phyloP scores from a whole-genome alignment of 768 basidiomycete genomes.

The Agrocybe praecox region DNA sequence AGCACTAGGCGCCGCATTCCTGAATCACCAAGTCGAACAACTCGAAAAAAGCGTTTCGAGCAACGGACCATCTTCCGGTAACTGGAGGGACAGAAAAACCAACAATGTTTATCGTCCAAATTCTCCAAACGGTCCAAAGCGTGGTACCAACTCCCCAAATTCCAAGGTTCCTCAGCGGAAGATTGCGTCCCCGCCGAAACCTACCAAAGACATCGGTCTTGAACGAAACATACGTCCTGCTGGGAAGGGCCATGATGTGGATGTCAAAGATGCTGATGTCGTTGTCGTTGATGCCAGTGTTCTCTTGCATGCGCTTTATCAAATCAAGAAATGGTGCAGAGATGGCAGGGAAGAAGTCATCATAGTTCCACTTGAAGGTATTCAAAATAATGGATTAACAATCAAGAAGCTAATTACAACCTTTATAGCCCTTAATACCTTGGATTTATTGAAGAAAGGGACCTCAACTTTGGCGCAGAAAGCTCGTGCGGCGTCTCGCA shows the following conservation, averaged over 20 bases:
- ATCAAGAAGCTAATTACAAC: not conserved
- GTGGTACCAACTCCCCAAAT: slow-evolving; percentile 32
- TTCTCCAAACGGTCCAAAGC: slow-evolving; percentile 27
- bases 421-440: slow-evolving; percentile 76
- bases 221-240: slow-evolving; percentile 21
- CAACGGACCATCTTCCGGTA: slow-evolving; percentile 52
- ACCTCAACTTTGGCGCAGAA: slow-evolving; percentile 75
- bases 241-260: slow-evolving; percentile 33
- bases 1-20: slow-evolving; percentile 84
- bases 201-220: slow-evolving; percentile 16
- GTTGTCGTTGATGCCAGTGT: slow-evolving; percentile 84
- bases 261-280: slow-evolving; percentile 61
- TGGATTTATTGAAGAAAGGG: slow-evolving; percentile 93
- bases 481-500: slow-evolving; percentile 85
- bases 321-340: slow-evolving; percentile 82
- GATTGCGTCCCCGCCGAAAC: slow-evolving; percentile 15
- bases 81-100: slow-evolving; percentile 58
- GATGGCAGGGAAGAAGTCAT: slow-evolving; percentile 78
- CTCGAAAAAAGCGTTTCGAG: slow-evolving; percentile 73
- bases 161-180: slow-evolving; percentile 34
- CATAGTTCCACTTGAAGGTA: slow-evolving; percentile 89
- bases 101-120: slow-evolving; percentile 13
- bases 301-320: slow-evolving; percentile 73
- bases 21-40: slow-evolving; percentile 87
- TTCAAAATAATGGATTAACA: not conserved